Conservation (phyloP, 148 eudicot species). For the Dianthus caryophyllus region DNA sequence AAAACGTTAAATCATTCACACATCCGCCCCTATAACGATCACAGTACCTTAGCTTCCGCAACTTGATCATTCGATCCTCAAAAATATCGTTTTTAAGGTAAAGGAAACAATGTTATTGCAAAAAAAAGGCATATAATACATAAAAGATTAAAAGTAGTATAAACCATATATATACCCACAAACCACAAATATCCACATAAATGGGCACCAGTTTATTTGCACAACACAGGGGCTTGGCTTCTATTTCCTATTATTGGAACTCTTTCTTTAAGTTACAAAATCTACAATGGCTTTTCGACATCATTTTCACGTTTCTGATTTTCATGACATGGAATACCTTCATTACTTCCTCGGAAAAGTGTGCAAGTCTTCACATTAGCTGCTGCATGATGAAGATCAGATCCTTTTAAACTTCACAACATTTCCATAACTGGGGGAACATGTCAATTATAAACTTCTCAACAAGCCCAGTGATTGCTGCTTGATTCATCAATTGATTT, state of each 20-base stretch:
- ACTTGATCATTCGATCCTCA: too few species aligned
- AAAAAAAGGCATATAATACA: too few species aligned
- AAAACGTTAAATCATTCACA: too few species aligned
- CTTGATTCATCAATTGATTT: conserved; percentile 20
- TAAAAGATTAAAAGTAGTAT: too few species aligned
- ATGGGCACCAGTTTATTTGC: conserved; percentile 36
- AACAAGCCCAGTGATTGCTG: conserved; percentile 20
- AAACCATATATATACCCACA: conserved; percentile 1
- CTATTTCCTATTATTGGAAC: conserved; percentile 28
- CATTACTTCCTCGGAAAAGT: conserved; percentile 13
- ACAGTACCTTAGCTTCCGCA: too few species aligned
- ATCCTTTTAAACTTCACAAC: background rate
- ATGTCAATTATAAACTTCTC: conserved; percentile 6
- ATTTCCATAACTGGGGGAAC: conserved; percentile 16
- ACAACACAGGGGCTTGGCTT: conserved; percentile 16
- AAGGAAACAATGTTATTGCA: too few species aligned
- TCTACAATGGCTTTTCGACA: conserved; percentile 37
- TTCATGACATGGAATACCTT: too few species aligned
- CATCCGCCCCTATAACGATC: too few species aligned
- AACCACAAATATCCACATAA: conserved; percentile 25
- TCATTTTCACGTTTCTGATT: conserved; percentile 21
- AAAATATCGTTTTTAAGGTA: too few species aligned
- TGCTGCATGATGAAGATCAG: conserved; percentile 9
- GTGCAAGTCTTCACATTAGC: conserved; percentile 7
- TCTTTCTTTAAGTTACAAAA: conserved; percentile 28